These are phyloP conservation scores for Sporothrix euskadiensis DNA, from an alignment of 2,329 filamentous ascomycete genomes.

Conservation along the genomic window DNA sequence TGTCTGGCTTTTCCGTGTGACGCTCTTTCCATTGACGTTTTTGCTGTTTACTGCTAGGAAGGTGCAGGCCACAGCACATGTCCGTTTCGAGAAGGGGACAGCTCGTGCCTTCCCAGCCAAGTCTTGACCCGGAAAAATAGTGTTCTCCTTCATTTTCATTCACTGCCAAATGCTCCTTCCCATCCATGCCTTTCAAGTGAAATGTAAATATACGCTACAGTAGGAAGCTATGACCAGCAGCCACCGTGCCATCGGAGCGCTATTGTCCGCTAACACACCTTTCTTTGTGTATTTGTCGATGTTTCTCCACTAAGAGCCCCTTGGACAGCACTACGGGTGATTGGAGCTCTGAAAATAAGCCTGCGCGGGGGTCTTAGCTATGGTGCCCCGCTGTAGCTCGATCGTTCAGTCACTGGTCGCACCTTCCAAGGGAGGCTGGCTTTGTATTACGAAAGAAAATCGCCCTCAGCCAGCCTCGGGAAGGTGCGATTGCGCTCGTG, in stretches of 20 bases:
- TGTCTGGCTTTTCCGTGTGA: neutral
- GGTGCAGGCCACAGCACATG: too few relatives aligned
- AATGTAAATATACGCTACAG: neutral
- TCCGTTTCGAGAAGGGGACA: neutral
- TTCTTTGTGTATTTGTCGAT: neutral
- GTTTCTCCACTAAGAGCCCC: neutral
- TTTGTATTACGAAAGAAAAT: constrained; percentile 24
- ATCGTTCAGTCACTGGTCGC: neutral
- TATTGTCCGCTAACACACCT: neutral
- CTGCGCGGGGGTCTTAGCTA: neutral
- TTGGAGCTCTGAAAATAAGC: neutral
- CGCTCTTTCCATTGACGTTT: neutral
- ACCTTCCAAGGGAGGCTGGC: neutral
- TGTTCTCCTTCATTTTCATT: neutral
- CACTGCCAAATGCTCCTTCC: neutral
- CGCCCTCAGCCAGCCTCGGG: neutral
- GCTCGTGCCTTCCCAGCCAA: neutral
- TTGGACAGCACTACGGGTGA: neutral
- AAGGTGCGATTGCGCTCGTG: constrained; percentile 13
- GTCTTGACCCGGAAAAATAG: neutral
- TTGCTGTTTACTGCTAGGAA: neutral
- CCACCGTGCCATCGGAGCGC: neutral
- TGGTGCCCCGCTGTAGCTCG: constrained; percentile 15
- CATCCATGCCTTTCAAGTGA: neutral
- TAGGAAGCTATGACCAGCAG: constrained; percentile 15